Base-by-base conservation (phyloP, 768 basidiomycete species). In the Phylloporus rhodoxanthus region DNA sequence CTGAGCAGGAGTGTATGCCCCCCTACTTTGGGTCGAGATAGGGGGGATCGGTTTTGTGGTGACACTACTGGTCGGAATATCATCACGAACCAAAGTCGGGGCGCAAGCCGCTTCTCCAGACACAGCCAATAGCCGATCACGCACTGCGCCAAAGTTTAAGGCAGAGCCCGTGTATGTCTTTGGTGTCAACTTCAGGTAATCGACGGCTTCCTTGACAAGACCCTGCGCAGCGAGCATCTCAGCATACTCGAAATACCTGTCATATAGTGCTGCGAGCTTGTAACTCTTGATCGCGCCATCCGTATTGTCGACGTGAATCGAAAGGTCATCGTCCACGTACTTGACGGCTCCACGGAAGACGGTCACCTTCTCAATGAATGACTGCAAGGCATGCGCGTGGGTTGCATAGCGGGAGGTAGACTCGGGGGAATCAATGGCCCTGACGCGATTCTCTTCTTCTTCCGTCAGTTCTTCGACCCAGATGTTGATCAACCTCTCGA, bases 361-460 rank as follows among this genome's bases (percentile, higher is more conserved):
- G 1, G 93, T 84, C 20, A 97, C 93, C 70, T 98, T 98, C 71
- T 98, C 96, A 58, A 98, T 79, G 69, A 98, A 94, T 0, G 86
- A 84, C 64, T 97, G 95, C 36, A 99, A 70, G 2, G 93, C 91
- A 23, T 83, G 78, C 0, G 87, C 90, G 54, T 91, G 89, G 0
- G 85, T 83, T 1, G 88, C 82, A 61, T 91, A 93, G 6, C 74
- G 74, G 3, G 85, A 82, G 45, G 77, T 69, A 40, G 57, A 68
- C 56, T 72, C 66, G 28, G 68, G 57, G 10, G 69, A 59, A 17
- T 71, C 68, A 25, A 72, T 66, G 3, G 72, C 74, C 3, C 68
- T 55, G 11, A 77, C 63, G 9, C 81, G 67, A 1, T 63, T 62
- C 38, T 70, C 74, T 69, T 96, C 93, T 51, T 98, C 95, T 61